Percentiles rank a stretch among this genome's conserved stretches.
These are phyloP conservation scores for Suillus hirtellus DNA, from an alignment of 768 basidiomycete genomes.

Conservation along the genomic window DNA sequence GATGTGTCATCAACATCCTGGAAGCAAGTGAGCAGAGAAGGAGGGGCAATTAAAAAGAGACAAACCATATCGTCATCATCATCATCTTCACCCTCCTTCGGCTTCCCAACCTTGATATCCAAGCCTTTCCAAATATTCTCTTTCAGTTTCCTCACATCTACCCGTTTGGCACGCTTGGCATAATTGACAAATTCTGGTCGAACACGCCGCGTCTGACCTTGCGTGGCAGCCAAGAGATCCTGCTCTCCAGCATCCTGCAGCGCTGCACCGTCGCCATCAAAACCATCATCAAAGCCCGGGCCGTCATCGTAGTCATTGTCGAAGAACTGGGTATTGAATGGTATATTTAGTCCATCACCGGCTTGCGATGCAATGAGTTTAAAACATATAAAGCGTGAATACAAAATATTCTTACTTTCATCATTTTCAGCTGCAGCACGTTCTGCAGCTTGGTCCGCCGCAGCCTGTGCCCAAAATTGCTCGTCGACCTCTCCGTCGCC, in stretches of 20 bases:
- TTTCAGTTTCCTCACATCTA: slow-evolving; percentile 95
- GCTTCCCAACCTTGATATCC: slow-evolving; percentile 62
- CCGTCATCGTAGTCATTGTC: slow-evolving; percentile 87
- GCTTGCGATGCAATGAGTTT: slow-evolving; percentile 30
- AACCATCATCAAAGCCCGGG: slow-evolving; percentile 63
- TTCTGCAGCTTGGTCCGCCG: slow-evolving; percentile 75
- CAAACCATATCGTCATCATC: slow-evolving; percentile 60
- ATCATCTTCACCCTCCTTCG: slow-evolving; percentile 38
- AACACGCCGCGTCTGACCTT: slow-evolving; percentile 73
- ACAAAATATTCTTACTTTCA: slow-evolving; percentile 49
- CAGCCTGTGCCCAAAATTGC: slow-evolving; percentile 96
- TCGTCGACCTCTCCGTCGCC: slow-evolving; percentile 92
- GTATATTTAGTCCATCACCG: slow-evolving; percentile 55
- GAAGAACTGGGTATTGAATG: slow-evolving; percentile 97
- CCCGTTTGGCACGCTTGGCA: slow-evolving; percentile 92
- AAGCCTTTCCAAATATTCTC: slow-evolving; percentile 97
- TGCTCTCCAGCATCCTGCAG: slow-evolving; percentile 73
- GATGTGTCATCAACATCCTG: slow-evolving; percentile 56
- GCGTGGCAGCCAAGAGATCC: slow-evolving; percentile 83
- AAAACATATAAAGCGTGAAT: slow-evolving; percentile 3
- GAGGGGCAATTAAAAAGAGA: slow-evolving; percentile 8
- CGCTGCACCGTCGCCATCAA: slow-evolving; percentile 46
- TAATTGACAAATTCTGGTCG: slow-evolving; percentile 91
- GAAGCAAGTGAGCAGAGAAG: background rate
- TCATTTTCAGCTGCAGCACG: slow-evolving; percentile 55